Evolutionary conservation across 352 stramenopile genomes (phyloP).

Genomic region (Phytopythium montanum): DNA sequence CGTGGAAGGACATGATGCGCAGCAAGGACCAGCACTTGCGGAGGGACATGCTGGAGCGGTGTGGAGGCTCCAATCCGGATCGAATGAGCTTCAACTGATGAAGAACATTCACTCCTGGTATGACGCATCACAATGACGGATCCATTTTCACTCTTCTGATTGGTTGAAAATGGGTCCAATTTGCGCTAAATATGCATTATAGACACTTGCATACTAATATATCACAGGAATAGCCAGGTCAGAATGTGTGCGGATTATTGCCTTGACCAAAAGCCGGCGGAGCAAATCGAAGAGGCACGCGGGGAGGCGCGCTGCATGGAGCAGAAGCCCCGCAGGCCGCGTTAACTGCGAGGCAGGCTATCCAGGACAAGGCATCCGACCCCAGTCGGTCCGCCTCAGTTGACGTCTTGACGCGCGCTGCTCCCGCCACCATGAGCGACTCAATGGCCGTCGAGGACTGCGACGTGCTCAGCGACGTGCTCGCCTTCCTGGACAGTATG

Average conservation of each 20-base stretch:
- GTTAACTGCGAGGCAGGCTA: too few relatives aligned
- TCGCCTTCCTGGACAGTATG: slow-evolving; percentile 4
- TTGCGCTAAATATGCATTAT: neutral
- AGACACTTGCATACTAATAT: neutral
- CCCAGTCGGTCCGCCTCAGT: neutral
- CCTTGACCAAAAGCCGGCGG: too few relatives aligned
- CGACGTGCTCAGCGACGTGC: neutral
- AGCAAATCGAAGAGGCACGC: too few relatives aligned
- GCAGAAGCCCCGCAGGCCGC: too few relatives aligned
- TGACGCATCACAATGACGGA: too few relatives aligned
- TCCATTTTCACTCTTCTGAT: too few relatives aligned
- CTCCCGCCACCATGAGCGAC: neutral
- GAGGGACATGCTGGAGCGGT: neutral
- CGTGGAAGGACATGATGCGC: neutral
- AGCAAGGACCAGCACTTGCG: neutral
- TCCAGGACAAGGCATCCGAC: too few relatives aligned
- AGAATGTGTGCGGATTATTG: neutral
- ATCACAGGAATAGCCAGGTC: neutral
- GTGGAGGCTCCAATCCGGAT: too few relatives aligned
- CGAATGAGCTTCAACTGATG: too few relatives aligned
- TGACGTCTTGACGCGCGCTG: neutral
- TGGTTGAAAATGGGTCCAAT: neutral
- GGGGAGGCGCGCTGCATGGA: too few relatives aligned
- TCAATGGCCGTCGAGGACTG: neutral
- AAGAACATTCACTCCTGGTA: neutral